Percentiles rank a stretch among this genome's conserved stretches.
These are phyloP conservation scores for Sphaerosporella brunnea DNA, from an alignment of 495 filamentous ascomycete species.

Conservation along the genomic window DNA sequence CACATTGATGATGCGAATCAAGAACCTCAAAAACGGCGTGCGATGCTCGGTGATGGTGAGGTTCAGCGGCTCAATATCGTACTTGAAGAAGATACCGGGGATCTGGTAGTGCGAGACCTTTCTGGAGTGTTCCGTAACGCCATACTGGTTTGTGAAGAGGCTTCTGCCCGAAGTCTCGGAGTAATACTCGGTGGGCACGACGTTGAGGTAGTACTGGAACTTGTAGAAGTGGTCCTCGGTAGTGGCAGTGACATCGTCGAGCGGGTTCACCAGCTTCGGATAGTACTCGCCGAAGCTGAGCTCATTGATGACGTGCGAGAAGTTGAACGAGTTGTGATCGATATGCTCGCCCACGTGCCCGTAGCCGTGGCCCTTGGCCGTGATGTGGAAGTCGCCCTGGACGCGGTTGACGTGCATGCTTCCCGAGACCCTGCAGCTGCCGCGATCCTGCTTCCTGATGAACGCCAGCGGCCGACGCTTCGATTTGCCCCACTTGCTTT, in stretches of 20 bases:
- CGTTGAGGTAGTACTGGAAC: constrained; percentile 94
- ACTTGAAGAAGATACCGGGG: constrained; percentile 96
- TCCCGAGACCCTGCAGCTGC: constrained; percentile 75
- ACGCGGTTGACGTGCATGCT: constrained; percentile 87
- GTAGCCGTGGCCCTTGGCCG: constrained; percentile 87
- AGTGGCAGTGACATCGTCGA: constrained; percentile 70
- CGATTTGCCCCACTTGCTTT: constrained; percentile 45
- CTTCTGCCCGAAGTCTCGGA: constrained; percentile 40
- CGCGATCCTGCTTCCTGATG: constrained; percentile 33
- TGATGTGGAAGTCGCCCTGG: constrained; percentile 97
- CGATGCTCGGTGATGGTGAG: constrained; percentile 70
- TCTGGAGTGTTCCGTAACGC: constrained; percentile 68
- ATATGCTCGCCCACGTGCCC: constrained; percentile 60
- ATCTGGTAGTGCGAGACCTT: constrained; percentile 49
- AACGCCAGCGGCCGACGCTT: constrained; percentile 40
- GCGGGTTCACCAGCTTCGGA: constrained; percentile 80
- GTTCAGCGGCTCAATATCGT: constrained; percentile 92
- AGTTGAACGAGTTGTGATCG: constrained; percentile 84
- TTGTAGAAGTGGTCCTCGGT: constrained; percentile 68
- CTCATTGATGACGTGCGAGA: constrained; percentile 91
- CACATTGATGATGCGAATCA: constrained; percentile 54
- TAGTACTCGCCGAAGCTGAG: constrained; percentile 94
- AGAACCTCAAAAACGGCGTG: constrained; percentile 49
- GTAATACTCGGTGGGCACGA: constrained; percentile 84
- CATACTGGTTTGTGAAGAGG: constrained; percentile 94